Conservation (phyloP, 2,329 filamentous ascomycete species). For the Fusarium sp. region DNA sequence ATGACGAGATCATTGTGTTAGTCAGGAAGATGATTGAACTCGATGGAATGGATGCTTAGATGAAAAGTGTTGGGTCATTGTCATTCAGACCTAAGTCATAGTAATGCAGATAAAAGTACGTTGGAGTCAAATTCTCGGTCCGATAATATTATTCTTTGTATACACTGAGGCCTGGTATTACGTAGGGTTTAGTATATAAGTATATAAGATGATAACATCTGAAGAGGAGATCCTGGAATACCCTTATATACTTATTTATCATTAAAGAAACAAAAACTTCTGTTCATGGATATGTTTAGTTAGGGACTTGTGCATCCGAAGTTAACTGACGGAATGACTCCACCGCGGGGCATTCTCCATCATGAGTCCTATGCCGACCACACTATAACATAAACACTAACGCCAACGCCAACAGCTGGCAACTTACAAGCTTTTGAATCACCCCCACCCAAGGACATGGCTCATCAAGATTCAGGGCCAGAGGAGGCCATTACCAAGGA, state of each 20-base stretch:
- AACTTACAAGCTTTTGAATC: not conserved
- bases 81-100: not conserved
- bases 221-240: not conserved
- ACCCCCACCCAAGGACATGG: conserved; percentile 37
- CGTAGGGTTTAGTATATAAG: no score
- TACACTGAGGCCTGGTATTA: not conserved
- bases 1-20: conserved; percentile 77
- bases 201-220: not conserved
- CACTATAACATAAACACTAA: not conserved
- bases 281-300: not conserved
- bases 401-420: not conserved
- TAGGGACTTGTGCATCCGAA: not conserved
- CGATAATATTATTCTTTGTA: not conserved
- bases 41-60: conserved; percentile 81
- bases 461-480: conserved; percentile 43
- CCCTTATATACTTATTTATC: not conserved
- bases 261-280: not conserved
- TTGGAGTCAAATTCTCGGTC: not conserved
- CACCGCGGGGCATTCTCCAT: conserved; percentile 30
- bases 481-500: conserved; percentile 59
- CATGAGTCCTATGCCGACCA: conserved; percentile 19
- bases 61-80: not conserved
- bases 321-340: conserved; percentile 2
- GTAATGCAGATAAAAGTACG: conserved; percentile 3
- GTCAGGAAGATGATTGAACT: conserved; percentile 88